Conservation (phyloP, 805 yeast genomes). For the Monosporozyma unispora region DNA sequence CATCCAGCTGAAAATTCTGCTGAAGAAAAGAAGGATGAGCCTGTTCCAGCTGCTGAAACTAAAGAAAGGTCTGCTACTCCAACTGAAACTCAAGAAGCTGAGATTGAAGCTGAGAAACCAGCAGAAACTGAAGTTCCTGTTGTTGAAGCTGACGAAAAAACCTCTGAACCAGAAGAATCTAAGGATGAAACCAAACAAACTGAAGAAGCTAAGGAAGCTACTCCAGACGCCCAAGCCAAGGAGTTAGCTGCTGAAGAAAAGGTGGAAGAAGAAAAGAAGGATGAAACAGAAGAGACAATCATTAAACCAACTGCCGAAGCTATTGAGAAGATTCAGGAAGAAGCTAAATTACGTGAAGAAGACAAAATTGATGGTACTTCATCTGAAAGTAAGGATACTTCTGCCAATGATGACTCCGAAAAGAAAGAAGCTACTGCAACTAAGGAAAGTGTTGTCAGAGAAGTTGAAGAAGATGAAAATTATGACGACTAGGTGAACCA, state of each 20-base stretch:
- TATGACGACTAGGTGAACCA: conserved; percentile 32
- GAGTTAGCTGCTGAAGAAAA: not conserved
- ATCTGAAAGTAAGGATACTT: not conserved
- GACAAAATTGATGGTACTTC: conserved; percentile 11
- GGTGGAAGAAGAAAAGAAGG: conserved; percentile 3
- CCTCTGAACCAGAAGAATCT: not conserved
- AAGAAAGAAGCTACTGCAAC: conserved; percentile 2
- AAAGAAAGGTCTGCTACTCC: not conserved
- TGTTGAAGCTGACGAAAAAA: conserved; percentile 1
- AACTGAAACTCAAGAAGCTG: no score
- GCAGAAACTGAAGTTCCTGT: conserved; percentile 2
- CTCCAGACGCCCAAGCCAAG: not conserved
- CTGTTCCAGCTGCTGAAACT: not conserved
- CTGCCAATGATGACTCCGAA: conserved; percentile 6
- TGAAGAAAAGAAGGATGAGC: not conserved
- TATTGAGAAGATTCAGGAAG: conserved; percentile 34
- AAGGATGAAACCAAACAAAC: no score
- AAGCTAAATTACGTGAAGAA: conserved; percentile 33
- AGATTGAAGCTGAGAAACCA: not conserved
- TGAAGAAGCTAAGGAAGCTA: not conserved
- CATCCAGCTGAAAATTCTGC: not conserved
- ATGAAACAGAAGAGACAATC: conserved; percentile 13
- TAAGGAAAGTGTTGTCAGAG: conserved; percentile 27
- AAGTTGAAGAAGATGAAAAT: conserved; percentile 38
- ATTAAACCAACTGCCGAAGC: conserved; percentile 31